Evolutionary conservation across 352 stramenopile genomes (phyloP), one percentile per base, ranked within the genome.

Genomic region (Globisporangium viniferum): DNA sequence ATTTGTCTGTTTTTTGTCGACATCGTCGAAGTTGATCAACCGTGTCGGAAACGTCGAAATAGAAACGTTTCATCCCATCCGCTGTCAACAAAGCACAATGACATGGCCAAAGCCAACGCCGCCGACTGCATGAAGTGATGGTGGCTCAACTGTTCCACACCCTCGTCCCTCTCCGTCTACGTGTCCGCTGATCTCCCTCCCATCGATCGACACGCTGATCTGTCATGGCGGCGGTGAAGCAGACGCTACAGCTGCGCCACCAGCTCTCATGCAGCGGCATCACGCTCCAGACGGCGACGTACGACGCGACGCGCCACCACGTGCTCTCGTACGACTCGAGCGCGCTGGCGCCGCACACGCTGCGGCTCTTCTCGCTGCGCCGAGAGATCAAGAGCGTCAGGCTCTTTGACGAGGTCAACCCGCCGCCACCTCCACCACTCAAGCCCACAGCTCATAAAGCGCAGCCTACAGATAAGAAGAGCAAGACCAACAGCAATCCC

Each of bases 221-320:
- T 7, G 41, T 49, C 46, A 80, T 78, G 71, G 57, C 36, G 71
- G 59, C 36, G 18, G 49, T 57, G 58, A 82, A 74, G 57, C 73
- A 84, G 70, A 93, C 86, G 70, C 75, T 94, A 53, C 82, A 95
- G 64, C 73, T 93, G 48, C 82, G 87, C 9, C 87, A 95, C 61
- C 85, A 93, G 70, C 75, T 95, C 35, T 73, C 72, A 7, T 84
- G 82, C 60, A 79, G 72, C n/a, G 79, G 79, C 39, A 71, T 91
- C 61, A 73, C 70, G 22, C 77, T 93, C 49, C 75, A 75, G n/a
- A 76, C 75, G 0, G 75, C 79, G 1, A 64, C 82, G 18, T 95
- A 95, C 72, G 87, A 95, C 67, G 78, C 75, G 15, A 62, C 59
- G 1, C 81, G 87, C 9, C 87, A 95, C 64, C 87, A 95, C 46